A percentile compares a stretch with the other conserved stretches of the same genome.
Conservation (phyloP, 192 early-diverging fungal species). For the Linnemannia zychae region DNA sequence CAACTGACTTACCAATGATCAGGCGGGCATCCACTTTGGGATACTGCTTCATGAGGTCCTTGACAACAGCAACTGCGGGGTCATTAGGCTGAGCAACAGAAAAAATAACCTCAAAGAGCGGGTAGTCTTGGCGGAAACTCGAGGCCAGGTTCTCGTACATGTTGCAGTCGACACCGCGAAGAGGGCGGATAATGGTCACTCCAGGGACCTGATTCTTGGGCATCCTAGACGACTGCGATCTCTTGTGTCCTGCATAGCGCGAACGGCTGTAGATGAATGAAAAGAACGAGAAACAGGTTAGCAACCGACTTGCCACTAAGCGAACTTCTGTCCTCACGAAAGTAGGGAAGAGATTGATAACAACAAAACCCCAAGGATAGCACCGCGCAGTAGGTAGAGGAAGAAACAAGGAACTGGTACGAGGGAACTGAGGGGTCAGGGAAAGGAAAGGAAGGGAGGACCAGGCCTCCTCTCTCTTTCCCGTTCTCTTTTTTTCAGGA, state of each 20-base stretch:
- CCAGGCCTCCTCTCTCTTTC: not conserved
- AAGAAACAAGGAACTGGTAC: not conserved
- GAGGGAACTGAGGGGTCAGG: not conserved
- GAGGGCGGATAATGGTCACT: slow-evolving; percentile 93
- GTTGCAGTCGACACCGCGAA: slow-evolving; percentile 93
- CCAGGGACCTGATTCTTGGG: slow-evolving; percentile 68
- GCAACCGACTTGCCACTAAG: not conserved
- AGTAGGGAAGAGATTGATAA: not conserved
- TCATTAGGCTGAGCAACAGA: slow-evolving; percentile 86
- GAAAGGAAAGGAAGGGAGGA: not conserved
- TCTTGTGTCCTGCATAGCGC: slow-evolving; percentile 45
- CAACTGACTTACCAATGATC: slow-evolving; percentile 74
- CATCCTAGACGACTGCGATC: slow-evolving; percentile 57
- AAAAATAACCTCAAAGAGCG: slow-evolving; percentile 90
- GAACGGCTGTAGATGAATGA: slow-evolving; percentile 29
- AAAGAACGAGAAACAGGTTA: not conserved
- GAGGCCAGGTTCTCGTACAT: slow-evolving; percentile 86
- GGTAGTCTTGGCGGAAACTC: slow-evolving; percentile 91
- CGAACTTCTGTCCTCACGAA: slow-evolving; percentile 12
- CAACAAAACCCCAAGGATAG: not conserved
- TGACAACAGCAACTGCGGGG: slow-evolving; percentile 83
- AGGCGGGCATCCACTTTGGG: slow-evolving; percentile 82
- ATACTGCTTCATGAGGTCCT: slow-evolving; percentile 76
- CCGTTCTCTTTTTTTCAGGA: not conserved
- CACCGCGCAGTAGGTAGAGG: not conserved